phyloP scores from a whole-genome alignment of 2,329 filamentous ascomycete species.

The Stachybotrys chlorohalonatus region DNA sequence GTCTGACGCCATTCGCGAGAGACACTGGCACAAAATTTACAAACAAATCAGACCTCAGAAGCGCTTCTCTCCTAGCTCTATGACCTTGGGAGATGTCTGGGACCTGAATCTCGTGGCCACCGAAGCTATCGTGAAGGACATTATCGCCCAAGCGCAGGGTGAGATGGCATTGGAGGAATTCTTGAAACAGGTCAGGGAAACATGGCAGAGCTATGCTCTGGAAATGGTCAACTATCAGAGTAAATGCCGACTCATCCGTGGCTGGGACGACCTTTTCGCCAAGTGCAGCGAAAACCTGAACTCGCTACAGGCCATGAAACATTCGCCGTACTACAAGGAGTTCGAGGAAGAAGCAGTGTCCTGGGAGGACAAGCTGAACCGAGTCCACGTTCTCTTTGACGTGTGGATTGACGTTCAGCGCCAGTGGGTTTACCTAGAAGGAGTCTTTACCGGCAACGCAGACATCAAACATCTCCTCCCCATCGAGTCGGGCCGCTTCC shows the following conservation, averaged over 20 bases:
- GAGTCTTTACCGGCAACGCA: constrained; percentile 95
- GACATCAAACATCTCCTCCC: constrained; percentile 98
- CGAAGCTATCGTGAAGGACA: constrained; percentile 80
- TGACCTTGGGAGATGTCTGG: constrained; percentile 98
- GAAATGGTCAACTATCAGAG: constrained; percentile 97
- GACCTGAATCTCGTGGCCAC: constrained; percentile 85
- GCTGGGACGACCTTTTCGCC: constrained; percentile 96
- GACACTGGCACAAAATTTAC: constrained; percentile 97
- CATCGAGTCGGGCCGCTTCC: constrained; percentile 92
- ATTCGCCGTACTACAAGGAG: constrained; percentile 98
- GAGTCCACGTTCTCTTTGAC: constrained; percentile 94
- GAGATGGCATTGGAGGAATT: constrained; percentile 99
- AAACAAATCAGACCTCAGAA: constrained; percentile 89
- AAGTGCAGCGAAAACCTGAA: constrained; percentile 98
- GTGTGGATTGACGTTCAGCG: constrained; percentile 99
- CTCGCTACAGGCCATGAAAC: constrained; percentile 95
- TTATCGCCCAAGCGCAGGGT: constrained; percentile 91
- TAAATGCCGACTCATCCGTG: constrained; percentile 93
- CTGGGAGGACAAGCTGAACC: constrained; percentile 97
- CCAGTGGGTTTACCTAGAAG: constrained; percentile 98
- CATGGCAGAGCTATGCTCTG: constrained; percentile 89
- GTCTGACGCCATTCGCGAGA: constrained; percentile 90
- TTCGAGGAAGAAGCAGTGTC: constrained; percentile 95
- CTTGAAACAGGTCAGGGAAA: constrained; percentile 89
- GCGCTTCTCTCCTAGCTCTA: constrained; percentile 85